Base-by-base conservation (phyloP, 306 rosid species). In the Adenanthera pavonina region DNA sequence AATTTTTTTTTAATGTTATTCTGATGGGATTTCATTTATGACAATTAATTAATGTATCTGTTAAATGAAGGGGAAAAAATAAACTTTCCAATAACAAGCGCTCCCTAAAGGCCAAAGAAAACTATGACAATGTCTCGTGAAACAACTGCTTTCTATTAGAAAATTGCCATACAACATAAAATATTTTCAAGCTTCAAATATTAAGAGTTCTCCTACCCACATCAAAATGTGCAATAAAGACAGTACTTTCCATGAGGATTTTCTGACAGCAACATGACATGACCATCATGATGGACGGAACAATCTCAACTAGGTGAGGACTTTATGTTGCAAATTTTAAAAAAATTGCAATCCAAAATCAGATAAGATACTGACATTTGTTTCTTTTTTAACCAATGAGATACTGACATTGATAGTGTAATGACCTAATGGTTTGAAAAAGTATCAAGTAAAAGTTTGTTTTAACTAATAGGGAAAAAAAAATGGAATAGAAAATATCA, bases 191-290 rank as follows among this genome's bases (percentile, higher is more conserved):
- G 65, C 74, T 34, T 33, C 49, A 59, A 20, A 12, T n/a, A 30
- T 1, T 30, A 68, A 17, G 62, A 48, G 30, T 68, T 54, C 47
- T 61, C 66, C 71, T 11, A n/a, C 14, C 53, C 78, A 48, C 54
- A 67, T 48, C 53, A 12, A 81, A 38, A 44, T 38, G 62, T 77
- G 6, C 64, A 6, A 54, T 17, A 13, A 36, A 81, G 61, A 36
- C 36, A 61, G 44, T 66, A 80, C 67, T 54, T 47, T 14, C 30
- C 53, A 13, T 35, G 10, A 36, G 65, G 43, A 30, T 13, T 13
- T 66, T 68, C 76, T 54, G 46, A 68, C 64, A 79, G 61, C 65
- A 78, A 74, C 19, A 36, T 35, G 69, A 46, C 43, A 38, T 20
- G 71, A 44, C 8, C 43, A 43, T 47, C 38, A 15, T 11, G 53